Evolutionary conservation across 2,329 filamentous ascomycete genomes (phyloP).

Genomic region (Chaetomium olivaceum): DNA sequence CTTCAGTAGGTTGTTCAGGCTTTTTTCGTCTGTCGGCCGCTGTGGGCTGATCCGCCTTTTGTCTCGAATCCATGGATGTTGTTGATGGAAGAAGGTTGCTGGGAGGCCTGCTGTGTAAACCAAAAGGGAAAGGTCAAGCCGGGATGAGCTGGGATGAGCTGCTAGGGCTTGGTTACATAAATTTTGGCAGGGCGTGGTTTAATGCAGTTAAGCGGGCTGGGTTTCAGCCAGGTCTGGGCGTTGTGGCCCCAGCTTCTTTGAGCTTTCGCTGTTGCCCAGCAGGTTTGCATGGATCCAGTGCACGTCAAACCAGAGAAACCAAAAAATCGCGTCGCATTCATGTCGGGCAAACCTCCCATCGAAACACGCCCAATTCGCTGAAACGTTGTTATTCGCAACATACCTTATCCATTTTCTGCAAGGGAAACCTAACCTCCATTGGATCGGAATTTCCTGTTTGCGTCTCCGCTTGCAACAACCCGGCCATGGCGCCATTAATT

Average conservation of each 20-base stretch:
- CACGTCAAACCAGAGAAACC: constrained; percentile 4
- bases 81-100: constrained; percentile 3
- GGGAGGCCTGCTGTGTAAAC: constrained; percentile 15
- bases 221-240: not conserved
- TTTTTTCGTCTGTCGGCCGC: constrained; percentile 19
- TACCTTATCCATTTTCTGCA: not conserved
- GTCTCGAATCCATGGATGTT: constrained; percentile 16
- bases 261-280: constrained; percentile 21
- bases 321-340: constrained; percentile 30
- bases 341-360: not conserved
- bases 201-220: constrained; percentile 14
- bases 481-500: constrained; percentile 62
- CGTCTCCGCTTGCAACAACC: not conserved
- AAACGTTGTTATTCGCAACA: constrained; percentile 6
- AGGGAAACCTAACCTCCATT: not conserved
- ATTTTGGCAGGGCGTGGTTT: not conserved
- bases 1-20: constrained; percentile 12
- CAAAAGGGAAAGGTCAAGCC: not conserved
- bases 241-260: constrained; percentile 3
- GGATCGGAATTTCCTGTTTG: not conserved
- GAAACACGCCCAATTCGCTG: constrained; percentile 8
- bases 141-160: not conserved
- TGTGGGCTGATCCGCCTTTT: constrained; percentile 2
- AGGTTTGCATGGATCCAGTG: constrained; percentile 11
- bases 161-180: not conserved